A percentile compares a stretch with the other conserved stretches of the same genome.
Conservation (phyloP, 106 monocot species). For the Phalaenopsis equestris region DNA sequence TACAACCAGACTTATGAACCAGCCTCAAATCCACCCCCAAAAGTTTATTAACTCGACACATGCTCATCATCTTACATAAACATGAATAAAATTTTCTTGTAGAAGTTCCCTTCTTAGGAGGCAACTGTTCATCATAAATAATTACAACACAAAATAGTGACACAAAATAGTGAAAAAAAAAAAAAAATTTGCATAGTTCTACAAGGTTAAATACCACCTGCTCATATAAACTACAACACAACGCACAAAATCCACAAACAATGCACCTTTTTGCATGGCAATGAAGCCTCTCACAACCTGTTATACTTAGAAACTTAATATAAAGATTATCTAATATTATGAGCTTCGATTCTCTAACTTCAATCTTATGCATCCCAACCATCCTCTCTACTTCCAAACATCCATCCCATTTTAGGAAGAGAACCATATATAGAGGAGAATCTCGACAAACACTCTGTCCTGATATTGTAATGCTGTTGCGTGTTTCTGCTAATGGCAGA, state of each 20-base stretch:
- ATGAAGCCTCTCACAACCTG: background rate
- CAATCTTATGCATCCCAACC: constrained; percentile 35
- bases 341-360: background rate
- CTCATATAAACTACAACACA: background rate
- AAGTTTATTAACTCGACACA: background rate
- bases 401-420: constrained; percentile 17
- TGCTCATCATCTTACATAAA: background rate
- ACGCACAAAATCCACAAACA: background rate
- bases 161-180: too few relatives aligned
- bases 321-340: background rate
- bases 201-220: background rate
- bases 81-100: background rate
- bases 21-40: too few relatives aligned
- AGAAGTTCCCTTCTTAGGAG: background rate
- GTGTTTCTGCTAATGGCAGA: constrained; percentile 50
- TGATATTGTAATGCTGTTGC: constrained; percentile 31
- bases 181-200: background rate
- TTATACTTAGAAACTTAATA: background rate
- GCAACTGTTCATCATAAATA: background rate
- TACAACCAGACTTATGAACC: too few relatives aligned
- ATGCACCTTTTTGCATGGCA: background rate
- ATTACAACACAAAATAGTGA: background rate
- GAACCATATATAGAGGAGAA: constrained; percentile 38
- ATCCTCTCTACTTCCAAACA: constrained; percentile 33
- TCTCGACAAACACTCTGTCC: constrained; percentile 35